Conservation (phyloP, 2,329 filamentous ascomycete genomes). For the Cercospora sp. region DNA sequence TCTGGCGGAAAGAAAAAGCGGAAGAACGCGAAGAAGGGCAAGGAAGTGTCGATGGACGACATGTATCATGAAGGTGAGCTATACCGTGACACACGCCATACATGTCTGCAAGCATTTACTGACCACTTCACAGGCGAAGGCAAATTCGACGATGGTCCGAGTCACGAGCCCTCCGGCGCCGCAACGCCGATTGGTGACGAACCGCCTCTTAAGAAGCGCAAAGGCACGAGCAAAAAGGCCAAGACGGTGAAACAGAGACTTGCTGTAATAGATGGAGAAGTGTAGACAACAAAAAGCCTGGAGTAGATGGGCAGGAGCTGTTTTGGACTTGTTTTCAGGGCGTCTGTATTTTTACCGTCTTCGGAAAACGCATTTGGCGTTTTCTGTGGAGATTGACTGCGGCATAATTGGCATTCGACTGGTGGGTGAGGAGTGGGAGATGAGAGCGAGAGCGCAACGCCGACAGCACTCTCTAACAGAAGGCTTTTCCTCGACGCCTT, state of each 20-base stretch:
- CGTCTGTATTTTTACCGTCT: neutral
- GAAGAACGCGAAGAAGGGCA: conserved; percentile 57
- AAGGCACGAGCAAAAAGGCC: conserved; percentile 52
- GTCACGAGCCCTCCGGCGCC: conserved; percentile 78
- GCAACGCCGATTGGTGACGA: conserved; percentile 69
- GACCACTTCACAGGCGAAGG: conserved; percentile 72
- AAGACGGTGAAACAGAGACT: conserved; percentile 53
- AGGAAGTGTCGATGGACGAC: conserved; percentile 75
- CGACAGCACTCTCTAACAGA: neutral
- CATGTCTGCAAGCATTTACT: conserved; percentile 8
- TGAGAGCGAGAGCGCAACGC: neutral
- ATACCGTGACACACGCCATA: neutral
- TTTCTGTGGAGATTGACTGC: neutral
- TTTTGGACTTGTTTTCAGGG: neutral
- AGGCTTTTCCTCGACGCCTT: neutral
- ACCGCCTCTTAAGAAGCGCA: conserved; percentile 58
- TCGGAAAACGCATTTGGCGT: neutral
- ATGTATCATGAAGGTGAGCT: conserved; percentile 93
- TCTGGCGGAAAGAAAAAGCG: conserved; percentile 56
- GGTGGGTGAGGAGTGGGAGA: neutral
- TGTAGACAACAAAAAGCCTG: conserved; percentile 10
- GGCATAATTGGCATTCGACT: neutral
- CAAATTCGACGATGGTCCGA: conserved; percentile 88
- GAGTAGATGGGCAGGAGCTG: neutral
- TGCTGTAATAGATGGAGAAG: conserved; percentile 50